Percentiles rank a stretch among this genome's conserved stretches.
Evolutionary conservation across 495 filamentous ascomycete genomes (phyloP).

Genomic region (Penicillium simplicissimum): DNA sequence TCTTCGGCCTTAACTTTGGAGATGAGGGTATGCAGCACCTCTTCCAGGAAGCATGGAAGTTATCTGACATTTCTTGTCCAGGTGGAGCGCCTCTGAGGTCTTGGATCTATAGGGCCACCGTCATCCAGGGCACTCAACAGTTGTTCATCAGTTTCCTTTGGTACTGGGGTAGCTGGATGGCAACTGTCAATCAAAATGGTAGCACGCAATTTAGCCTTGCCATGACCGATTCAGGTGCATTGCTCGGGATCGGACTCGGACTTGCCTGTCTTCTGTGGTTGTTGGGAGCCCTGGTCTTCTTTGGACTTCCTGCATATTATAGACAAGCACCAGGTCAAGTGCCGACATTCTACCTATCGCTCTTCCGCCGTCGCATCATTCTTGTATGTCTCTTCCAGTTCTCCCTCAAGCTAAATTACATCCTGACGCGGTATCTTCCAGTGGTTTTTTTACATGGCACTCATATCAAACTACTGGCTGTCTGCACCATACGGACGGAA

Average conservation of each 20-base stretch:
- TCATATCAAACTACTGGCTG: constrained; percentile 45
- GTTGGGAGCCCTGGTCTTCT: constrained; percentile 53
- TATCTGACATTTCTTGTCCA: constrained; percentile 20
- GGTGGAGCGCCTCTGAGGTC: constrained; percentile 57
- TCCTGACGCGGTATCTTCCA: constrained; percentile 11
- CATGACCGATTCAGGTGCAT: constrained; percentile 42
- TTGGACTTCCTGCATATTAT: constrained; percentile 66
- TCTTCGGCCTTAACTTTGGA: constrained; percentile 69
- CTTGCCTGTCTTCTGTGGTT: constrained; percentile 57
- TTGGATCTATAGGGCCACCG: constrained; percentile 63
- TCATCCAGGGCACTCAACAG: constrained; percentile 64
- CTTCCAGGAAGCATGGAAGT: background rate
- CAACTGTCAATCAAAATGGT: constrained; percentile 23
- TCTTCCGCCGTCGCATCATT: constrained; percentile 59
- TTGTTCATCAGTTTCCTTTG: constrained; percentile 61
- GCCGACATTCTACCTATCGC: constrained; percentile 36
- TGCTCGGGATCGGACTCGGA: constrained; percentile 49
- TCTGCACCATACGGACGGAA: constrained; percentile 59
- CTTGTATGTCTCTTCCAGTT: constrained; percentile 29
- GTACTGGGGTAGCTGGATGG: constrained; percentile 58
- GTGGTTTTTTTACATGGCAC: constrained; percentile 26
- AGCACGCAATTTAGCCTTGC: constrained; percentile 25
- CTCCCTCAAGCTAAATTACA: background rate
- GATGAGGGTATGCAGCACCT: constrained; percentile 43
- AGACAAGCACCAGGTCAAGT: constrained; percentile 38